Evolutionary conservation across 202 grass and related monocot genomes (phyloP), one percentile per base, ranked within the genome.

Genomic region (Tripidium arundinaceum): DNA sequence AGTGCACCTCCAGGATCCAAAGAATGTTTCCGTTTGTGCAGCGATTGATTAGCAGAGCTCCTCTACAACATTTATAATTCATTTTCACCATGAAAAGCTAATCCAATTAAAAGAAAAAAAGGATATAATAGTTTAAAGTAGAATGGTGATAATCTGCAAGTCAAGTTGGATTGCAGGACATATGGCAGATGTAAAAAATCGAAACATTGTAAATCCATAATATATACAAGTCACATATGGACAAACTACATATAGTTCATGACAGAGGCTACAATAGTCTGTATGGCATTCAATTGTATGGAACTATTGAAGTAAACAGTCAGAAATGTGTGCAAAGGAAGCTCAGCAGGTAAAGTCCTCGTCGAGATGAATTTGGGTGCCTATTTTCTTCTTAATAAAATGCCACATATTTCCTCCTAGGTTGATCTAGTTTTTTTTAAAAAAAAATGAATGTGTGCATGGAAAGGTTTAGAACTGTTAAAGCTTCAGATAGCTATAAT

Each of bases 21-120:
- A 74, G 79, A 89, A 74, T 89, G 74, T 33, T 83, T 89, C 55
- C 70, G 73, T 59, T 92, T 77, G 73, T 92, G 80, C 34, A 88
- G 80, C 7, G 68, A 72, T 42, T 65, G 79, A 86, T 68, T 36
- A 90, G 72, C 40, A 79, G 69, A 80, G 58, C 66, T 81, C 14
- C 58, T 80, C 90, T 95, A 46, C 52, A 95, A 83, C 65, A 81
- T 65, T 83, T 63, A 64, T 10, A 50, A 70, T 37, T 75, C 54
- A 74, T 38, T 67, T 54, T 42, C 33, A 70, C 37, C 40, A 49
- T 69, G 47, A 52, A 7, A 79, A 75, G 31, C 4, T 43, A 50
- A 37, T 9, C 31, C 61, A 68, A 52, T 34, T 83, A 62, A 77
- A 72, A 61, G 71, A 69, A 68, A 4, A 27, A 76, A n/a, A n/a